A percentile compares a stretch with the other conserved stretches of the same genome.
These are phyloP conservation scores for Penicillium sp. DNA, from an alignment of 2,329 filamentous ascomycete genomes.

Conservation along the genomic window DNA sequence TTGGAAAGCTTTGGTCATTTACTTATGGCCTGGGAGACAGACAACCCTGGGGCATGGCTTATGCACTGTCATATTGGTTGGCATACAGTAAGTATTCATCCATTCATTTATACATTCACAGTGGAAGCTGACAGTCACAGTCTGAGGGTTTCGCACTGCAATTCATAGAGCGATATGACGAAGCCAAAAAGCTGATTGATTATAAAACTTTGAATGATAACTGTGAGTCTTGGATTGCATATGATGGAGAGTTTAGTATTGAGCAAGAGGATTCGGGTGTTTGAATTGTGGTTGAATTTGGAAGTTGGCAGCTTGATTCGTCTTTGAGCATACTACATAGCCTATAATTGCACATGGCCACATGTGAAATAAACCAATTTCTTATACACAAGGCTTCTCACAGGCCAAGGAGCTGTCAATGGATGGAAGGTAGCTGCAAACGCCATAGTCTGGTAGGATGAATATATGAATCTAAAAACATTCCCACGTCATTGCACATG, in stretches of 20 bases:
- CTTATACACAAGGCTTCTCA: too few relatives aligned
- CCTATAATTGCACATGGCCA: neutral
- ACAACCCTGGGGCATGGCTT: constrained; percentile 51
- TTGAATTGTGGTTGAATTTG: neutral
- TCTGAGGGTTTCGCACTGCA: constrained; percentile 29
- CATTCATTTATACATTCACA: too few relatives aligned
- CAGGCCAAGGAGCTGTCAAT: too few relatives aligned
- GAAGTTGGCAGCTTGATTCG: neutral
- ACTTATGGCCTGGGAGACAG: constrained; percentile 45
- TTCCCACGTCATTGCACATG: too few relatives aligned
- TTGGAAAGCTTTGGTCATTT: constrained; percentile 43
- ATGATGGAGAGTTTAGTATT: neutral
- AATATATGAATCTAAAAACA: too few relatives aligned
- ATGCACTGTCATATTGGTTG: constrained; percentile 48
- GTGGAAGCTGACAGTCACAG: too few relatives aligned
- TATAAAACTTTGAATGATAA: neutral
- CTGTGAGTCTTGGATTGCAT: constrained; percentile 6
- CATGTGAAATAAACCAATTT: too few relatives aligned
- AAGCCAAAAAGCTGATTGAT: constrained; percentile 8
- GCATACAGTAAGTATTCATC: constrained; percentile 16
- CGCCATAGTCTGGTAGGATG: too few relatives aligned
- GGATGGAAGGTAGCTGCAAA: too few relatives aligned
- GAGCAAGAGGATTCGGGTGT: constrained; percentile 12
- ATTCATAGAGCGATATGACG: constrained; percentile 26
- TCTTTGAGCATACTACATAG: neutral